A percentile compares a stretch with the other conserved stretches of the same genome.
These are phyloP conservation scores for Aspergillus quadricinctus DNA, from an alignment of 2,329 filamentous ascomycete species.

Conservation along the genomic window DNA sequence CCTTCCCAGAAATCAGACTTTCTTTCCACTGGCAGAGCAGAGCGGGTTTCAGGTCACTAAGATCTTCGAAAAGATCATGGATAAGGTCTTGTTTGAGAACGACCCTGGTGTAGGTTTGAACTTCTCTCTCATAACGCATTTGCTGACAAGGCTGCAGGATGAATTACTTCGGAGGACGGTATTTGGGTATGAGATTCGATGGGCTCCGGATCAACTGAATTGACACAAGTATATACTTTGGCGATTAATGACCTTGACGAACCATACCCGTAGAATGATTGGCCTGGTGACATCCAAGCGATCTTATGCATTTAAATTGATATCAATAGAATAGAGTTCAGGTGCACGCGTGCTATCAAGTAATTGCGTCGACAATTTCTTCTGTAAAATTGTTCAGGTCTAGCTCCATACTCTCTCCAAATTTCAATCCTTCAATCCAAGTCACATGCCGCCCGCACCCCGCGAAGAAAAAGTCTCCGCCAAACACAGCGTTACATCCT, in stretches of 20 bases:
- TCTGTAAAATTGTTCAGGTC: too few species aligned
- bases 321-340: not conserved
- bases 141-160: constrained; percentile 48
- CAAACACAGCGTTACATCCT: constrained; percentile 14
- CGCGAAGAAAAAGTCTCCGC: constrained; percentile 6
- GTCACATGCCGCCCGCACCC: constrained; percentile 1
- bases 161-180: constrained; percentile 76
- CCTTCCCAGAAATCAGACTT: constrained; percentile 74
- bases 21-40: constrained; percentile 72
- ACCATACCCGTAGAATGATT: not conserved
- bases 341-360: not conserved
- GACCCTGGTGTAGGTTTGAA: constrained; percentile 64
- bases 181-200: constrained; percentile 69
- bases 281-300: not conserved
- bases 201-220: constrained; percentile 45
- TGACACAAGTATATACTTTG: constrained; percentile 1
- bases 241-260: not conserved
- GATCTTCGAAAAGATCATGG: constrained; percentile 75
- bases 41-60: constrained; percentile 73
- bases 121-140: not conserved
- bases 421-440: too few species aligned
- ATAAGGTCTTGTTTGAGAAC: constrained; percentile 81
- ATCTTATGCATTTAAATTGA: not conserved
- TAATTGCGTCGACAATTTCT: not conserved
- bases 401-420: too few species aligned